phyloP scores from a whole-genome alignment of 768 basidiomycete genomes.

The Tubosaeta brunneosetosa region DNA sequence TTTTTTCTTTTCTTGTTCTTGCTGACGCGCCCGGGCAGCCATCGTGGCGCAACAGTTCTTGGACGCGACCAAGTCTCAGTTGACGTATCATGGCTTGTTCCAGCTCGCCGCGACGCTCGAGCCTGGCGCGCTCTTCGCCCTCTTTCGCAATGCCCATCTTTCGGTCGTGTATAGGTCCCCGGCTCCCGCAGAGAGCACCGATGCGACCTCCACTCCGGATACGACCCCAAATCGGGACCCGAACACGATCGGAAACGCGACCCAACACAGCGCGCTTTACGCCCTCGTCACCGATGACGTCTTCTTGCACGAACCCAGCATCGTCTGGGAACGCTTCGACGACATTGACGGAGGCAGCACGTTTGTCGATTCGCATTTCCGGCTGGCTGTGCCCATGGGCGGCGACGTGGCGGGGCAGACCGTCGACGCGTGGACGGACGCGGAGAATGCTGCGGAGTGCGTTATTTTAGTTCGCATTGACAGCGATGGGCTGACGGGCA shows the following conservation, averaged over 20 bases:
- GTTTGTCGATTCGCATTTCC: constrained; percentile 75
- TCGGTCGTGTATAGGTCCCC: constrained; percentile 72
- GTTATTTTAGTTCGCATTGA: constrained; percentile 22
- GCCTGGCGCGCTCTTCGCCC: constrained; percentile 66
- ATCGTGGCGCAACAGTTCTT: constrained; percentile 65
- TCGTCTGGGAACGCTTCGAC: constrained; percentile 89
- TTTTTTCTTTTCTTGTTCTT: not conserved
- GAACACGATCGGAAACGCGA: constrained; percentile 5
- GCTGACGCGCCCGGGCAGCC: constrained; percentile 38
- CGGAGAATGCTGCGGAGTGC: constrained; percentile 55
- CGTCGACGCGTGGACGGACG: constrained; percentile 51
- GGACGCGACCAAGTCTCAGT: constrained; percentile 67
- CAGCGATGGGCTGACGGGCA: not conserved
- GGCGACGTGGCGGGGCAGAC: constrained; percentile 78
- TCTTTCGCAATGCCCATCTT: constrained; percentile 89
- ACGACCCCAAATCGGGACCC: no score
- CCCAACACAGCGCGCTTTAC: constrained; percentile 48
- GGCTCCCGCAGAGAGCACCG: not conserved
- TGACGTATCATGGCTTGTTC: constrained; percentile 87
- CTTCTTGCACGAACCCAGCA: constrained; percentile 68
- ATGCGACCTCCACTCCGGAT: not conserved
- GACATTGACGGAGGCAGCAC: constrained; percentile 78
- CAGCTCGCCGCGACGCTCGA: constrained; percentile 52
- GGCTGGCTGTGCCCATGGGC: constrained; percentile 60
- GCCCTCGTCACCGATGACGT: constrained; percentile 82